Conservation (phyloP, 129 eudicot genomes). For the Chrysanthemum seticuspe region DNA sequence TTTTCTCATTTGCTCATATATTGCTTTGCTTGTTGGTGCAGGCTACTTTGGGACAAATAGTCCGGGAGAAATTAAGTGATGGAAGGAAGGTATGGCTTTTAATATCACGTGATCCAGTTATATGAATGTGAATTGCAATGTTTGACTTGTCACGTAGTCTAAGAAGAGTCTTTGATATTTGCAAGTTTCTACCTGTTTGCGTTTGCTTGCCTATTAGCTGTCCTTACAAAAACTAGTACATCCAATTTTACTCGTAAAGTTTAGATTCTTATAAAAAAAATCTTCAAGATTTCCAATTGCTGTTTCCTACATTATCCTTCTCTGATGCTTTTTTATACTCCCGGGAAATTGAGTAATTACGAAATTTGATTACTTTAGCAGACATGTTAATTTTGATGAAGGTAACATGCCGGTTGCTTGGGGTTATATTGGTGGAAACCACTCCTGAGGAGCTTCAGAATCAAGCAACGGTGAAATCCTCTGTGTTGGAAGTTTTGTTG, state of each 20-base stretch:
- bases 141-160: background rate
- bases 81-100: constrained; percentile 67
- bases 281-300: no score
- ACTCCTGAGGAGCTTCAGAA: constrained; percentile 84
- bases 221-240: background rate
- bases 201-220: background rate
- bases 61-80: constrained; percentile 65
- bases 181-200: background rate
- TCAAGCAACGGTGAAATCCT: constrained; percentile 71
- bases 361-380: background rate
- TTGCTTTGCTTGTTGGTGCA: constrained; percentile 20
- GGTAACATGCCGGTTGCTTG: constrained; percentile 81
- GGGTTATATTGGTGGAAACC: constrained; percentile 69
- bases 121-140: background rate
- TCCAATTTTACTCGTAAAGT: no score
- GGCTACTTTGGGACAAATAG: constrained; percentile 79
- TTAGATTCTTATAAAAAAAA: no score
- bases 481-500: constrained; percentile 71
- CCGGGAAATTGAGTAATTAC: background rate
- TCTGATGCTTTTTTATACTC: background rate
- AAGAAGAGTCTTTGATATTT: background rate
- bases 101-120: background rate
- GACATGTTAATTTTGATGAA: constrained; percentile 22
- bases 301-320: no score
- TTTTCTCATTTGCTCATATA: no score